Percentiles rank a stretch among this genome's conserved stretches.
Evolutionary conservation across 2,329 filamentous ascomycete genomes (phyloP).

Genomic region (Juglanconis oblonga): DNA sequence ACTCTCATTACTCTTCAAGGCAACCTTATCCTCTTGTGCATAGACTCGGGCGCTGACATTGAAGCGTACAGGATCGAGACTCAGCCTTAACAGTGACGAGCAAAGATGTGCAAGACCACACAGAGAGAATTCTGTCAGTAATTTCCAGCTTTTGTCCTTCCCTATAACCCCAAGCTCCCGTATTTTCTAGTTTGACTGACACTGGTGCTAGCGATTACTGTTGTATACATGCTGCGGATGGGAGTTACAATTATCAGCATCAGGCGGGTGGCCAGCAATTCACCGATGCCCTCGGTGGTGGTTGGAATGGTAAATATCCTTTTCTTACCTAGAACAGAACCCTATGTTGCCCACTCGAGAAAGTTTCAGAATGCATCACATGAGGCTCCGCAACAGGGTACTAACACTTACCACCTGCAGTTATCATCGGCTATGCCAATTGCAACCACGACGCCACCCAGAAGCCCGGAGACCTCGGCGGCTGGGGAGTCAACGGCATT

Average conservation of each 20-base stretch:
- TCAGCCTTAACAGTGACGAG: not conserved
- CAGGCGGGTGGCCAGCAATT: not conserved
- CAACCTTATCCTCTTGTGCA: too few species aligned
- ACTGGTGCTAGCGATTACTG: not conserved
- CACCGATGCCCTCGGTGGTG: not conserved
- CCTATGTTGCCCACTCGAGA: too few species aligned
- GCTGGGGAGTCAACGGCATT: not conserved
- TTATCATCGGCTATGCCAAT: not conserved
- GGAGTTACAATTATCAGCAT: not conserved
- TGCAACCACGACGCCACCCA: not conserved
- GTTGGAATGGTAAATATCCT: not conserved
- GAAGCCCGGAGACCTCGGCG: not conserved
- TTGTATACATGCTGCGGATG: not conserved
- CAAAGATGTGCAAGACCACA: not conserved
- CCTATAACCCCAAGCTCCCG: too few species aligned
- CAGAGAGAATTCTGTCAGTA: not conserved
- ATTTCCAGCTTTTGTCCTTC: too few species aligned
- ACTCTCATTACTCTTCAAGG: not conserved
- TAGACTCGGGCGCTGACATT: not conserved
- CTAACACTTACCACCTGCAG: not conserved
- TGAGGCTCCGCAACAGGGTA: not conserved
- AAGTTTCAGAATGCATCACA: not conserved
- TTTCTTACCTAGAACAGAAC: not conserved
- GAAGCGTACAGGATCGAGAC: not conserved
- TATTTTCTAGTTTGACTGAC: not conserved